phyloP scores from a whole-genome alignment of 164 flowering plant genomes.

The Berberis thunbergii region DNA sequence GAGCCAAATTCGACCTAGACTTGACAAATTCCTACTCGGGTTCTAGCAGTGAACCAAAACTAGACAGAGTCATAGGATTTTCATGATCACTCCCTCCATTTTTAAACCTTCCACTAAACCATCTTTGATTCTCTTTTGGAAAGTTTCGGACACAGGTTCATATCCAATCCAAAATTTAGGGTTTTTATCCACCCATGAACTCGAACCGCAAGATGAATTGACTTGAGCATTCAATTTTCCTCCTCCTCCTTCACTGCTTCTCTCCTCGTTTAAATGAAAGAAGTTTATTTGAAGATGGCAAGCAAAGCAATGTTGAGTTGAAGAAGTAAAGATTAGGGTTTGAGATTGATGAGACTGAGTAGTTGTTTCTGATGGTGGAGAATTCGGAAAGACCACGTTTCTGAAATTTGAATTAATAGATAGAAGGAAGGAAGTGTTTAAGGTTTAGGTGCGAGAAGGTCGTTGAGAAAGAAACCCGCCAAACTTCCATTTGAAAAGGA shows the following conservation, averaged over 20 bases:
- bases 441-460: not conserved
- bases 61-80: not conserved
- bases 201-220: not conserved
- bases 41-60: not conserved
- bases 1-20: not conserved
- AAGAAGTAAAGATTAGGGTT: constrained; percentile 2
- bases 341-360: not conserved
- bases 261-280: not conserved
- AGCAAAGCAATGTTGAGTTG: not conserved
- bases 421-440: not conserved
- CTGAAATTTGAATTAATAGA: not conserved
- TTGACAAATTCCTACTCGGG: not conserved
- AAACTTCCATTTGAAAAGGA: not conserved
- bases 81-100: not conserved
- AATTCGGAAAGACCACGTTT: not conserved
- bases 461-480: not conserved
- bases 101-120: not conserved
- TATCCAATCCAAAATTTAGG: constrained; percentile 19
- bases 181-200: constrained; percentile 1
- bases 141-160: constrained; percentile 18
- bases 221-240: not conserved
- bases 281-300: not conserved
- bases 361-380: not conserved
- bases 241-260: not conserved
- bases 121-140: not conserved